A percentile compares a stretch with the other conserved stretches of the same genome.
These are phyloP conservation scores for Linum tenue DNA, from an alignment of 345 rosid genomes.

Conservation along the genomic window DNA sequence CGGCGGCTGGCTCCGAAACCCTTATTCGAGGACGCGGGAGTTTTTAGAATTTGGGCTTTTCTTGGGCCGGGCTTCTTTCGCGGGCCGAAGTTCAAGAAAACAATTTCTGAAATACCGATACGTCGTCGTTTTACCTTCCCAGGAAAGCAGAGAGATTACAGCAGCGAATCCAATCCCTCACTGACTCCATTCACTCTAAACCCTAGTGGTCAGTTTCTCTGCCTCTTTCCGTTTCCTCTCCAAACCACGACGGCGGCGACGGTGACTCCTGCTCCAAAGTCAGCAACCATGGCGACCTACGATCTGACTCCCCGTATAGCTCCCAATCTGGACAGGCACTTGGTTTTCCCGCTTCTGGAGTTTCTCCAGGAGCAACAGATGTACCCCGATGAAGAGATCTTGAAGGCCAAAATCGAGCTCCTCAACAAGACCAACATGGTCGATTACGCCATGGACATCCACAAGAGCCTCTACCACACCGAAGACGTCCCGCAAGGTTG, in stretches of 20 bases:
- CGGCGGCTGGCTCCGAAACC: too few relatives aligned
- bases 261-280: background rate
- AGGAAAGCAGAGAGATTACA: too few relatives aligned
- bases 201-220: background rate
- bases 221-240: background rate
- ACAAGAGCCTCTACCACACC: constrained; percentile 87
- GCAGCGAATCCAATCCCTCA: background rate
- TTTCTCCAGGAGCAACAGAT: constrained; percentile 79
- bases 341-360: constrained; percentile 84
- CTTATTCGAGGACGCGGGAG: too few relatives aligned
- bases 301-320: constrained; percentile 66
- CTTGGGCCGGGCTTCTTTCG: background rate
- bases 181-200: background rate
- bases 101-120: background rate
- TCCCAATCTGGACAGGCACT: constrained; percentile 71
- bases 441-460: constrained; percentile 98
- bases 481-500: constrained; percentile 72
- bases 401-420: constrained; percentile 76
- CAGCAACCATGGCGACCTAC: constrained; percentile 38
- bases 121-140: background rate
- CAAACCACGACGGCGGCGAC: background rate
- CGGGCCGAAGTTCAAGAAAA: background rate
- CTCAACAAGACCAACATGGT: constrained; percentile 94
- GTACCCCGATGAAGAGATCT: constrained; percentile 81
- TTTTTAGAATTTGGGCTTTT: background rate